Evolutionary conservation across 2,329 filamentous ascomycete genomes (phyloP).

Genomic region (Aspergillus fischeri): DNA sequence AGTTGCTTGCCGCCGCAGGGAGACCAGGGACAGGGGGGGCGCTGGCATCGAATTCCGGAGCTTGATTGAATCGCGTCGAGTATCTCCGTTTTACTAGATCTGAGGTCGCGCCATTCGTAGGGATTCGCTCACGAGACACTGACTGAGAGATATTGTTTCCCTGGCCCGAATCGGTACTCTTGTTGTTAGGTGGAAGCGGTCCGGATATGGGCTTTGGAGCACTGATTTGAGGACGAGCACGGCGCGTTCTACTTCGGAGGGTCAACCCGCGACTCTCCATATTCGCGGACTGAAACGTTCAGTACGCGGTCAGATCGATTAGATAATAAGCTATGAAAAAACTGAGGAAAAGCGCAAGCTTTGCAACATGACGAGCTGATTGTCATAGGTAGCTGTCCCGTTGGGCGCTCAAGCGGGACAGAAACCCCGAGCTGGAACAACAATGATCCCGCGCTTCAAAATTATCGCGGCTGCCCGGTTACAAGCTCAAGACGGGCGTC

Average conservation of each 20-base stretch:
- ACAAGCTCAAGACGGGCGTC: slow-evolving; percentile 9
- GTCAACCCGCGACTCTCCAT: slow-evolving; percentile 58
- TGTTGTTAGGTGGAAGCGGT: slow-evolving; percentile 34
- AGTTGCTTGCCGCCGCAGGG: slow-evolving; percentile 57
- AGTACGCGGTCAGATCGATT: neutral
- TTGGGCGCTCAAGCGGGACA: slow-evolving; percentile 21
- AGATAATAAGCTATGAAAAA: slow-evolving; percentile 6
- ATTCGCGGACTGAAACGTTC: slow-evolving; percentile 14
- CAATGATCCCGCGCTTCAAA: slow-evolving; percentile 31
- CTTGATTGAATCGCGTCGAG: slow-evolving; percentile 82
- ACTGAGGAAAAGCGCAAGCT: slow-evolving; percentile 5
- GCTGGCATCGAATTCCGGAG: slow-evolving; percentile 63
- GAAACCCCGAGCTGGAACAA: slow-evolving; percentile 37
- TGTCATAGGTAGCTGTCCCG: neutral
- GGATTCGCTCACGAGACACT: slow-evolving; percentile 38
- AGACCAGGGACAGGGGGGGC: slow-evolving; percentile 68
- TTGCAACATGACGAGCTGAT: neutral
- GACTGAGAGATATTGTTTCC: slow-evolving; percentile 25
- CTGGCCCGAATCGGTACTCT: slow-evolving; percentile 33
- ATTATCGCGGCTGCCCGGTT: slow-evolving; percentile 21
- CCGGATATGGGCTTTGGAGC: slow-evolving; percentile 54
- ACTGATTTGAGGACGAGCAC: slow-evolving; percentile 54
- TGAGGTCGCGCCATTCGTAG: slow-evolving; percentile 53
- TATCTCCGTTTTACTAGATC: slow-evolving; percentile 94
- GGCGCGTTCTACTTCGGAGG: slow-evolving; percentile 57